Evolutionary conservation across 345 rosid species (phyloP), one percentile per base, ranked within the genome.

Genomic region (Mangifera indica): DNA sequence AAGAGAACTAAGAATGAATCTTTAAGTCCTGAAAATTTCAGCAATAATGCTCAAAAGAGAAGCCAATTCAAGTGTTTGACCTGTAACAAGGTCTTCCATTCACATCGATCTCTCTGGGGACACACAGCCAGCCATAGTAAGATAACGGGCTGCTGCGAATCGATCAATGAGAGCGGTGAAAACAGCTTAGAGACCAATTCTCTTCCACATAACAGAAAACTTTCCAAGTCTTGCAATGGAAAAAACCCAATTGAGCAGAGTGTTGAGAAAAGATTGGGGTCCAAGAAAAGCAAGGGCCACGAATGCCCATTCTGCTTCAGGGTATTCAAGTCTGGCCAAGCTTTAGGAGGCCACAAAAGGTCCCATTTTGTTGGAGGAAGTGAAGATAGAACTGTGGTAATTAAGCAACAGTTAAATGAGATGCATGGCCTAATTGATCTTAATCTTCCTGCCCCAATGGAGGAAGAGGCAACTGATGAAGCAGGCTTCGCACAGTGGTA

Each of bases 341-440:
- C 98, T 20, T 79, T 94, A 71, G 98, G 96, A 48, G 97, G 98
- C 34, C 98, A 94, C 79, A 94, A 94, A 87, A 86, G 97, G 84
- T 91, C 98, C 79, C 98, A 94, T 82, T 94, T 94, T 66, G 76
- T 81, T 68, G 98, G 91, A 57, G 81, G 84, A 63, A 84, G 77
- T 15, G 87, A 85, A 58, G 86, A 83, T 76, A 85, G 78, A 77
- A 78, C 87, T 17, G 67, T 86, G 69, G 85, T 85, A 72, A 77
- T 88, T 37, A 80, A 78, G 75, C 86, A 83, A 24, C 81, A 87
- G 29, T 80, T 79, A 44, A 63, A 83, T 60, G 81, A 84, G 20
- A 78, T 86, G 81, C 82, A 84, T 57, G 79, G 78, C 3, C 79
- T 87, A 59, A 85, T 94, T 10, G 98, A 92, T 85, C 97, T 94